Base-by-base conservation (phyloP, 2,329 filamentous ascomycete genomes). In the Coniella lustricola region DNA sequence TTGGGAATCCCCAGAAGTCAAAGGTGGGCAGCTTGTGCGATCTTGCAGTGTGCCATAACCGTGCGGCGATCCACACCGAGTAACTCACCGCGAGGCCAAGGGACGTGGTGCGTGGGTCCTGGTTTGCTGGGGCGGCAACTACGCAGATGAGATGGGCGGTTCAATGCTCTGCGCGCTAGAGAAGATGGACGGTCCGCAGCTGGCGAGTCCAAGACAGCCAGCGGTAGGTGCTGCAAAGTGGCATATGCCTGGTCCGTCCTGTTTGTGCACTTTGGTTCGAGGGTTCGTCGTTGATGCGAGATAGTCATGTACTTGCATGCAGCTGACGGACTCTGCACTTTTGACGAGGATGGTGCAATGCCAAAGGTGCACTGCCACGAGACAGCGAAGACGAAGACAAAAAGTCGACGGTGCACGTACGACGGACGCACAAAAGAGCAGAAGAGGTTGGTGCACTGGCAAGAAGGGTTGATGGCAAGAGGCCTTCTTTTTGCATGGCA, bases 51-150 rank as follows among this genome's bases (percentile, higher is more conserved):
- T 39, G 17, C 25, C 22, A 36, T 17, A 21, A 3, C n/a, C 25
- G 25, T 35, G 37, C 35, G 21, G 20, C 44, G 44, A 22, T 38
- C 29, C 44, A 46, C 25, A 39, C 22, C 40, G 25, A 42, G 35
- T 21, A 18, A 33, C 41, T 44, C 41, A 25, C 41, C 32, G 33
- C 32, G 31, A 22, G 14, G 17, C 13, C 29, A n/a, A 17, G 17
- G 14, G 17, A 20, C 33, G 18, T 16, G n/a, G 29, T 32, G 14
- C 34, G 43, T 39, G 44, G 44, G 35, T 46, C 44, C 35, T 36
- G 22, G 14, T 18, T 39, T 35, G 36, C 44, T 33, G 35, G 44
- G 44, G 44, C 44, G 35, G 44, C 38, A 29, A 40, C 39, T 29
- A n/a, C n/a, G n/a, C n/a, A 34, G 44, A 45, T 13, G 25, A 18